A percentile compares a stretch with the other conserved stretches of the same genome.
phyloP scores from a whole-genome alignment of 129 eudicot species.

The Helichrysum umbraculigerum region DNA sequence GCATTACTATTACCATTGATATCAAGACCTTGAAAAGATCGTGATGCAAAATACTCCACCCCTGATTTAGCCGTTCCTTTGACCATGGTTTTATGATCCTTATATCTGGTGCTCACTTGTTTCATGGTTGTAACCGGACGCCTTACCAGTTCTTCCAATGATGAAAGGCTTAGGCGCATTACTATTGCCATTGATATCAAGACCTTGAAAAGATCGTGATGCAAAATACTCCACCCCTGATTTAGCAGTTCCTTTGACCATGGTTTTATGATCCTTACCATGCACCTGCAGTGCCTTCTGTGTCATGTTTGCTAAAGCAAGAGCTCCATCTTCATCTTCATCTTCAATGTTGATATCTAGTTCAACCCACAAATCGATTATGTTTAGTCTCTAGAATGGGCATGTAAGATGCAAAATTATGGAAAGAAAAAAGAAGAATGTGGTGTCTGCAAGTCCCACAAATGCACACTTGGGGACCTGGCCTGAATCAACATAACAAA shows the following conservation, averaged over 20 bases:
- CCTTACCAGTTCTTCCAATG: conserved; percentile 81
- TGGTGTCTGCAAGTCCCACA: background rate
- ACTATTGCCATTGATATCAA: conserved; percentile 54
- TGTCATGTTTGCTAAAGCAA: conserved; percentile 51
- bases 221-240: conserved; percentile 82
- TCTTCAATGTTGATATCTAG: conserved; percentile 50
- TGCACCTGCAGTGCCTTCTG: conserved; percentile 64
- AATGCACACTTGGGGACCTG: background rate
- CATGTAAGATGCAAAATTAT: background rate
- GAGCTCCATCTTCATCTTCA: conserved; percentile 50
- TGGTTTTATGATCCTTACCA: conserved; percentile 40
- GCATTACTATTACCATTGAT: conserved; percentile 43
- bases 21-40: conserved; percentile 87
- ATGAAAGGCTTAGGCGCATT: conserved; percentile 57
- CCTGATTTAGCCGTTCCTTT: conserved; percentile 66
- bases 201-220: conserved; percentile 74
- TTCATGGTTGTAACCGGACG: conserved; percentile 79
- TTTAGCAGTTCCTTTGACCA: conserved; percentile 52
- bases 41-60: conserved; percentile 65
- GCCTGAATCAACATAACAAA: background rate
- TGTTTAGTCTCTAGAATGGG: background rate
- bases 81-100: conserved; percentile 35
- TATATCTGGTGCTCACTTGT: conserved; percentile 26
- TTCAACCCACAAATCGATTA: background rate
- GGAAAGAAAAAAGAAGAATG: background rate